Evolutionary conservation across 2,329 filamentous ascomycete genomes (phyloP), one percentile per base, ranked within the genome.

Genomic region (Aspergillus awamori): DNA sequence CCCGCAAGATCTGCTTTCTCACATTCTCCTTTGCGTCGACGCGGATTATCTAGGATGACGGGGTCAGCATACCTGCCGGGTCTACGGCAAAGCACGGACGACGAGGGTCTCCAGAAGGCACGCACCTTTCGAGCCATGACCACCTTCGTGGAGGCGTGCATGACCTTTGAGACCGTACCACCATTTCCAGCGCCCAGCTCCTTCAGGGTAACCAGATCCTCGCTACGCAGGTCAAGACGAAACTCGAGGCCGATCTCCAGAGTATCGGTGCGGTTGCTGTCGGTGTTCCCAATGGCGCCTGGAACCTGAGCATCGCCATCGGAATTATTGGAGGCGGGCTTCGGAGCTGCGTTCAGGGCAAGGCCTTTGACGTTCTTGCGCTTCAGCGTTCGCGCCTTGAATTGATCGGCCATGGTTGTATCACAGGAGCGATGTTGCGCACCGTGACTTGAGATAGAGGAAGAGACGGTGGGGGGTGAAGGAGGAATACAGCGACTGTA

Each of bases 291-390:
- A 58, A 83, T 69, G 62, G 85, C 82, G 28, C 86, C 87, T 8
- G 86, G 84, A 57, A 84, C 79, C 71, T 88, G 87, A 51, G 83
- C 75, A 72, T 89, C 91, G 62, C 87, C 89, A 70, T 92, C 90
- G 49, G 91, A 89, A 30, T 91, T 88, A 57, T 88, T 86, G 58
- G 87, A 81, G 53, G 86, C 82, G 64, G 82, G 72, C 66, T 92
- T 92, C 45, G 92, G 89, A 51, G 90, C 88, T 53, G 91, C 88
- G 72, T 87, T 93, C 74, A 99, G 84, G 68, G 93, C 93, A 54
- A 99, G 89, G 39, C 93, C 94, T 82, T 98, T 98, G 79, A 96
- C 90, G 77, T 99, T 99, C 87, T 98, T 97, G 84, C 94, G 90
- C 88, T 97, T 98, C 89, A 99, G 90, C 64, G 95, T 96, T 75